phyloP scores from a whole-genome alignment of 495 filamentous ascomycete genomes.

The Lophium mytilinum region DNA sequence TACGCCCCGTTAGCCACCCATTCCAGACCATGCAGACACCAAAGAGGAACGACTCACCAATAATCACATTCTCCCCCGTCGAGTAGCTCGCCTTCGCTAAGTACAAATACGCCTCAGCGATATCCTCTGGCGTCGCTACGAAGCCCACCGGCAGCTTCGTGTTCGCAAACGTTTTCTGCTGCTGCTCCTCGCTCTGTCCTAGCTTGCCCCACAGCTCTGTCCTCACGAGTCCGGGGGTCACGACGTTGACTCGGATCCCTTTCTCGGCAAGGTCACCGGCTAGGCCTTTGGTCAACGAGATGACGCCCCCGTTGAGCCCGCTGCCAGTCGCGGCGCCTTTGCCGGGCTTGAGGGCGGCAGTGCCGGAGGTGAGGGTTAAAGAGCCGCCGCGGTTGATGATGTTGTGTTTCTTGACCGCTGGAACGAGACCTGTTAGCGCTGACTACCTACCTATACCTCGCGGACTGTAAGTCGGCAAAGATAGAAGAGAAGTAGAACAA shows the following conservation, averaged over 20 bases:
- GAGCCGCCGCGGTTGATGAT: constrained; percentile 35
- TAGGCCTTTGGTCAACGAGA: constrained; percentile 22
- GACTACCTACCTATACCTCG: too few relatives aligned
- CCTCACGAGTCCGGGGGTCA: constrained; percentile 14
- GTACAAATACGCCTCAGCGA: constrained; percentile 23
- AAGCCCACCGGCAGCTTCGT: constrained; percentile 19
- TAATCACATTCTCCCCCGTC: constrained; percentile 13
- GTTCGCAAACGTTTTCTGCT: constrained; percentile 3
- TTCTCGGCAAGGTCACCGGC: constrained; percentile 18
- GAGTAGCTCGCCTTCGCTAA: constrained; percentile 14
- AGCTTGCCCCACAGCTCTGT: constrained; percentile 25
- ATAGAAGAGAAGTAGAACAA: too few relatives aligned
- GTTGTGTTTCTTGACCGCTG: constrained; percentile 35
- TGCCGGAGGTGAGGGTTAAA: constrained; percentile 20
- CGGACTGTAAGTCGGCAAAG: too few relatives aligned
- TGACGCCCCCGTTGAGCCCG: constrained; percentile 15
- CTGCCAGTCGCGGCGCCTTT: constrained; percentile 18
- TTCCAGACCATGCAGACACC: too few relatives aligned
- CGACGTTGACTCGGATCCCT: constrained; percentile 17
- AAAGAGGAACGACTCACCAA: constrained; percentile 2
- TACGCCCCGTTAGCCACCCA: too few relatives aligned
- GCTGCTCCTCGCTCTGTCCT: constrained; percentile 6
- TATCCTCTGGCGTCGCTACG: constrained; percentile 15
- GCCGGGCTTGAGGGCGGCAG: constrained; percentile 19
- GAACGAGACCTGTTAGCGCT: background rate